Conservation (phyloP, 2,329 filamentous ascomycete genomes). For the Neofusicoccum cordaticola region DNA sequence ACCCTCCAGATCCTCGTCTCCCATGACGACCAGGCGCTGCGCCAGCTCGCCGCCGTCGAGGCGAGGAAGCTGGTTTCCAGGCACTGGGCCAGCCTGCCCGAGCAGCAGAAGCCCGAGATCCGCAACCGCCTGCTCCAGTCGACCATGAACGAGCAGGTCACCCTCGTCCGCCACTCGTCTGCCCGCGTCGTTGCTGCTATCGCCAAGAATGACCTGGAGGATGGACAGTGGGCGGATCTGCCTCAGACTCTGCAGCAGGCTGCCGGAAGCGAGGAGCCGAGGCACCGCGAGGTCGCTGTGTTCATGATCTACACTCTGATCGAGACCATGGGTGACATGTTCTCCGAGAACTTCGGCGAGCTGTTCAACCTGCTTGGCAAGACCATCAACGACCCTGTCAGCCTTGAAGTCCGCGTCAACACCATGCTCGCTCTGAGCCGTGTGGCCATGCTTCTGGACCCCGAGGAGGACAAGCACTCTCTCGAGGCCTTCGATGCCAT, state of each 20-base stretch:
- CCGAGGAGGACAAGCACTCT: conserved; percentile 75
- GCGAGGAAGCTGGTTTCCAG: conserved; percentile 76
- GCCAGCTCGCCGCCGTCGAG: conserved; percentile 90
- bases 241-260: conserved; percentile 77
- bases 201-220: conserved; percentile 79
- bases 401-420: conserved; percentile 89
- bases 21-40: conserved; percentile 65
- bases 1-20: conserved; percentile 86
- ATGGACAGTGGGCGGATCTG: conserved; percentile 81
- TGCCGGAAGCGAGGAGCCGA: conserved; percentile 68
- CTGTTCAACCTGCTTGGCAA: conserved; percentile 80
- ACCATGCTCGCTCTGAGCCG: conserved; percentile 87
- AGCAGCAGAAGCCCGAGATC: conserved; percentile 74
- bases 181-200: conserved; percentile 86
- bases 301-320: conserved; percentile 92
- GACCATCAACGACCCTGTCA: conserved; percentile 87
- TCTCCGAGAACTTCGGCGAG: conserved; percentile 74
- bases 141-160: conserved; percentile 73
- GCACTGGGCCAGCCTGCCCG: conserved; percentile 76
- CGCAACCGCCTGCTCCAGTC: conserved; percentile 81
- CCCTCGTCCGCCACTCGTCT: conserved; percentile 78
- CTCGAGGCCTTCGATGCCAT: conserved; percentile 74
- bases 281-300: conserved; percentile 83
- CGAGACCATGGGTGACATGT: conserved; percentile 81
- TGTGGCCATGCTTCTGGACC: conserved; percentile 81